phyloP scores from a whole-genome alignment of 1,284 basidiomycete species.

The Mycena citricolor region DNA sequence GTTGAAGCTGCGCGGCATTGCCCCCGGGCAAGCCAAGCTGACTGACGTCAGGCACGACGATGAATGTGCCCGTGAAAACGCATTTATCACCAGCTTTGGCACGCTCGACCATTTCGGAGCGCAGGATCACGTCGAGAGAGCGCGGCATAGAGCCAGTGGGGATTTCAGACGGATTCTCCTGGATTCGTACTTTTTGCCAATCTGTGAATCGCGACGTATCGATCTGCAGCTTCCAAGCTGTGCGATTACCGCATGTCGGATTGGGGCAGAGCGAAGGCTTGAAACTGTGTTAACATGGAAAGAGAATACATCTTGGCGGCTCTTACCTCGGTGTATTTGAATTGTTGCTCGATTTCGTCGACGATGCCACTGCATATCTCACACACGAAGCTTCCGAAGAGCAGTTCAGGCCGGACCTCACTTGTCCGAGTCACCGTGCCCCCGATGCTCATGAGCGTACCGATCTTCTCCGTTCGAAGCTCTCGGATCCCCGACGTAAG shows the following conservation, averaged over 20 bases:
- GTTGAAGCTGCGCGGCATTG: slow-evolving; percentile 87
- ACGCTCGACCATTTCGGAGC: slow-evolving; percentile 93
- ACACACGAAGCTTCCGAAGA: slow-evolving; percentile 93
- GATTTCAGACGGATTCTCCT: slow-evolving; percentile 98
- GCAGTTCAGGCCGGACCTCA: slow-evolving; percentile 94
- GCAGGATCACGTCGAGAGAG: slow-evolving; percentile 91
- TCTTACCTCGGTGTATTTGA: slow-evolving; percentile 97
- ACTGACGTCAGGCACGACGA: slow-evolving; percentile 97
- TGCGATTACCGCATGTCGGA: slow-evolving; percentile 87
- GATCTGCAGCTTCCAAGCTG: slow-evolving; percentile 92
- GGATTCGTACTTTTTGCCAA: slow-evolving; percentile 99
- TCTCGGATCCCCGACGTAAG: slow-evolving; percentile 96
- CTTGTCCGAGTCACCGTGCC: slow-evolving; percentile 98
- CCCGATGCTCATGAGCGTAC: slow-evolving; percentile 89
- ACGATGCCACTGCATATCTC: slow-evolving; percentile 85
- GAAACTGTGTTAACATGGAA: slow-evolving; percentile 14
- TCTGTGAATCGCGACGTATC: slow-evolving; percentile 97
- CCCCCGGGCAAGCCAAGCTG: slow-evolving; percentile 96
- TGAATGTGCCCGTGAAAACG: slow-evolving; percentile 96
- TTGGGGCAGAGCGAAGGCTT: slow-evolving; percentile 94
- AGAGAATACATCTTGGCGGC: slow-evolving; percentile 3
- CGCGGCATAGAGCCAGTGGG: slow-evolving; percentile 99
- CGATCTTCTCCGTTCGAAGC: slow-evolving; percentile 89
- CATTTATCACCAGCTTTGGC: slow-evolving; percentile 99
- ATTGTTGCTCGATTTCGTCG: slow-evolving; percentile 98